Percentiles rank a stretch among this genome's conserved stretches.
These are phyloP conservation scores for Misopates orontium DNA, from an alignment of 257 asterid genomes.

Conservation along the genomic window DNA sequence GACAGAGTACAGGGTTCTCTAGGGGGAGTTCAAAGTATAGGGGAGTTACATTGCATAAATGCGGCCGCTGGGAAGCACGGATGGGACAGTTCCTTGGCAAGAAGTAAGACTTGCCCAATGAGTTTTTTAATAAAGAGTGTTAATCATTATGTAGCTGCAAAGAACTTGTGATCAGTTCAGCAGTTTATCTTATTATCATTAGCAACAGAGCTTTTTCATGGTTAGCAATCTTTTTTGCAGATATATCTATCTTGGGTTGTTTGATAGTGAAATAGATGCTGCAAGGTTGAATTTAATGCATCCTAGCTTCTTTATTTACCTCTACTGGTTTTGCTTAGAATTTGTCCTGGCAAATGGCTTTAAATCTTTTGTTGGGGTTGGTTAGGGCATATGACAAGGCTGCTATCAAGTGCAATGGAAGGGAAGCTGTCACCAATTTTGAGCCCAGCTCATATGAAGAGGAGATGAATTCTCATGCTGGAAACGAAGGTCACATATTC, in stretches of 20 bases:
- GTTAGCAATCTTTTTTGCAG: constrained; percentile 51
- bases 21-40: constrained; percentile 94
- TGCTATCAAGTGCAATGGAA: constrained; percentile 83
- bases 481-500: constrained; percentile 44
- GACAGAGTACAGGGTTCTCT: constrained; percentile 90
- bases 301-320: constrained; percentile 17
- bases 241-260: constrained; percentile 91
- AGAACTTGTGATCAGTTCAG: constrained; percentile 8
- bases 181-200: not conserved
- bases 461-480: constrained; percentile 49
- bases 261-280: constrained; percentile 92
- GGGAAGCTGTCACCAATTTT: constrained; percentile 92
- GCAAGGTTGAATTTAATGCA: constrained; percentile 61
- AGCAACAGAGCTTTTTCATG: constrained; percentile 18
- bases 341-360: constrained; percentile 20
- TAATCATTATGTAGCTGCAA: constrained; percentile 23
- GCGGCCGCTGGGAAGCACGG: constrained; percentile 99
- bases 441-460: constrained; percentile 67
- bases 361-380: constrained; percentile 28
- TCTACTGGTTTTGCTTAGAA: not conserved
- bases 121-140: constrained; percentile 17
- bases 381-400: constrained; percentile 92
- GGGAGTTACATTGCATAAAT: constrained; percentile 94
- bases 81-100: constrained; percentile 99
- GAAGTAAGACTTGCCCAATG: constrained; percentile 56